Evolutionary conservation across 2,329 filamentous ascomycete species (phyloP).

Genomic region (Cordyceps tenuipes): DNA sequence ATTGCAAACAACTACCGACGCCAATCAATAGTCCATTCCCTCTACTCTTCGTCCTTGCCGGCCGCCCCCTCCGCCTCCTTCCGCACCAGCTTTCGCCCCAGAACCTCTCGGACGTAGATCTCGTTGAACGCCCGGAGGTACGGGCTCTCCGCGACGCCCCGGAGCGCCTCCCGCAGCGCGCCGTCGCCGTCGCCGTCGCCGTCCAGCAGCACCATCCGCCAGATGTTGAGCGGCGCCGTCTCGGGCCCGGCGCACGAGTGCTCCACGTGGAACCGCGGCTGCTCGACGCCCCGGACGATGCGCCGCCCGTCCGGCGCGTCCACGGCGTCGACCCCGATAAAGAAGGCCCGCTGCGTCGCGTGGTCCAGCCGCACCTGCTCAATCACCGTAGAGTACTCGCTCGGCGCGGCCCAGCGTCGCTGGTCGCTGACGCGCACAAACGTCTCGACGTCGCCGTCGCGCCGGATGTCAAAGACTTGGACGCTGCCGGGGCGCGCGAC

Average conservation of each 20-base stretch:
- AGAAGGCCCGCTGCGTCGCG: constrained; percentile 10
- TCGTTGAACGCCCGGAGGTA: constrained; percentile 13
- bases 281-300: constrained; percentile 14
- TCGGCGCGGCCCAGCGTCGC: constrained; percentile 42
- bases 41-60: not conserved
- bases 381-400: constrained; percentile 12
- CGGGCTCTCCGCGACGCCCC: not conserved
- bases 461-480: constrained; percentile 12
- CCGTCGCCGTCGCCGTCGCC: constrained; percentile 10
- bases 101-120: constrained; percentile 12
- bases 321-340: constrained; percentile 13
- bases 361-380: constrained; percentile 15
- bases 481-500: constrained; percentile 14
- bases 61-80: not conserved
- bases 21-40: too few relatives aligned
- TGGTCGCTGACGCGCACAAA: constrained; percentile 49
- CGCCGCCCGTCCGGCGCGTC: constrained; percentile 11
- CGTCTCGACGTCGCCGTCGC: constrained; percentile 12
- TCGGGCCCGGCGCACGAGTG: constrained; percentile 8
- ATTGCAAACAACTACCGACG: too few relatives aligned
- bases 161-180: not conserved
- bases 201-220: constrained; percentile 12
- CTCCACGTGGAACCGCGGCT: constrained; percentile 15
- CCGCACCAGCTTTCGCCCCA: constrained; percentile 10
- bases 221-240: constrained; percentile 12